Evolutionary conservation across 1,139 yeast species (phyloP).

Genomic region (Zygosaccharomyces sapae): DNA sequence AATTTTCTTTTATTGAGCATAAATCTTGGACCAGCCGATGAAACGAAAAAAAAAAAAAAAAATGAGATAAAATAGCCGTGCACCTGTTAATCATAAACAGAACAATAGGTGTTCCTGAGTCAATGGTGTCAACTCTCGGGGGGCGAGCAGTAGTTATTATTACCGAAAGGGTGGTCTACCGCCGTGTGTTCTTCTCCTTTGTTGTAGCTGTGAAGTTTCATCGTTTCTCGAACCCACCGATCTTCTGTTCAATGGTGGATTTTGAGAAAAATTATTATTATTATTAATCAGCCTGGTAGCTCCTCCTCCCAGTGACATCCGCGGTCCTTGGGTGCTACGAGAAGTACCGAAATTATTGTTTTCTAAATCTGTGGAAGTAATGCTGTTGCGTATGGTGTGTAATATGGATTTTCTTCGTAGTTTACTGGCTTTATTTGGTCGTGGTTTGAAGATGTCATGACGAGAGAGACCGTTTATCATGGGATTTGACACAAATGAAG

Average conservation of each 20-base stretch:
- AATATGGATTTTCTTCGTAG: conserved; percentile 34
- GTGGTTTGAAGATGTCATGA: conserved; percentile 5
- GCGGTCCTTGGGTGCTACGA: conserved; percentile 6
- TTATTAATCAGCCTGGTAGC: conserved; percentile 20
- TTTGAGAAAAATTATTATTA: conserved; percentile 4
- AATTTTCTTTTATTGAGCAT: conserved; percentile 1
- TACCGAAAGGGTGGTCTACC: conserved; percentile 31
- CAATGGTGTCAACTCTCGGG: neutral
- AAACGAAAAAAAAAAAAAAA: neutral
- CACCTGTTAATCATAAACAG: neutral
- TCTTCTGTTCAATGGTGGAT: conserved; percentile 6
- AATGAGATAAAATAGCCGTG: neutral
- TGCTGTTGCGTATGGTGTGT: conserved; percentile 33
- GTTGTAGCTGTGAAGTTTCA: conserved; percentile 7
- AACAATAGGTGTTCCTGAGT: neutral
- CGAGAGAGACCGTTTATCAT: conserved; percentile 11
- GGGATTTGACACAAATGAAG: conserved; percentile 36
- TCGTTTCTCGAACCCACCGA: conserved; percentile 8
- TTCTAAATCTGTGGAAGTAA: conserved; percentile 18
- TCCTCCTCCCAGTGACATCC: conserved; percentile 30
- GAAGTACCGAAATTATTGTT: neutral
- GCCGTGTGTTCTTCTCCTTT: conserved; percentile 5
- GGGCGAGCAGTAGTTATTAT: neutral
- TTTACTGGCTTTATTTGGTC: conserved; percentile 13
- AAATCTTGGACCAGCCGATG: neutral